Evolutionary conservation across 2,329 filamentous ascomycete species (phyloP), one percentile per base, ranked within the genome.

Genomic region (Chaetomiaceae sp.): DNA sequence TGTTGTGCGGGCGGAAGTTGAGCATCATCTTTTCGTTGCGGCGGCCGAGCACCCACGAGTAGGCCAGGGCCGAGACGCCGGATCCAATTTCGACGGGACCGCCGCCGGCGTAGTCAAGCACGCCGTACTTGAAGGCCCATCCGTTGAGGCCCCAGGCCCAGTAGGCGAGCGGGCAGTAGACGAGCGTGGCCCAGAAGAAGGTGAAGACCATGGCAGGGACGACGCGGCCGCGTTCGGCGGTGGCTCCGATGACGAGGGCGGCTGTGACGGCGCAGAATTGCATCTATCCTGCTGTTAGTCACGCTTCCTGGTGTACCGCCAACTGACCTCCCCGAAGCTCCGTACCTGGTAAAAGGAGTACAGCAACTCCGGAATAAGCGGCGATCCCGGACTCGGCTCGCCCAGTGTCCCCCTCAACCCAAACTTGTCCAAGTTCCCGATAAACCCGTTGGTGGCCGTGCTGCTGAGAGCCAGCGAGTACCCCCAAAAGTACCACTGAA

Each of bases 401-500:
- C 82, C 94, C 64, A 95, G 79, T 2, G 90, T 89, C 66, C 91
- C 89, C 78, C 83, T 86, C 64, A 99, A 79, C 57, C 91, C 94
- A 64, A 97, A 96, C 71, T 95, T 88, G 63, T 85, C 80, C 52
- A 99, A 75, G 69, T 97, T 84, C 51, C 94, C 94, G 67, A 99
- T 97, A 75, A 88, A 97, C 49, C 89, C 87, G 73, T 89, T 96
- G 62, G 82, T 90, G 4, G 86, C 88, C 14, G 83, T 84, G 39
- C 81, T 78, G 66, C 88, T 94, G 73, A 97, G 96, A 48, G 92
- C 91, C 57, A 99, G 79, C 14, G 92, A 96, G 72, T 96, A 99
- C 34, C 94, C 94, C 92, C 94, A 97, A 72, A 99, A 96, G 68
- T 96, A 97, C 94, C 94, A 99, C 75, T 99, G 94, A 77, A 99